Base-by-base conservation (phyloP, 768 basidiomycete genomes). In the Pholiota conissans region DNA sequence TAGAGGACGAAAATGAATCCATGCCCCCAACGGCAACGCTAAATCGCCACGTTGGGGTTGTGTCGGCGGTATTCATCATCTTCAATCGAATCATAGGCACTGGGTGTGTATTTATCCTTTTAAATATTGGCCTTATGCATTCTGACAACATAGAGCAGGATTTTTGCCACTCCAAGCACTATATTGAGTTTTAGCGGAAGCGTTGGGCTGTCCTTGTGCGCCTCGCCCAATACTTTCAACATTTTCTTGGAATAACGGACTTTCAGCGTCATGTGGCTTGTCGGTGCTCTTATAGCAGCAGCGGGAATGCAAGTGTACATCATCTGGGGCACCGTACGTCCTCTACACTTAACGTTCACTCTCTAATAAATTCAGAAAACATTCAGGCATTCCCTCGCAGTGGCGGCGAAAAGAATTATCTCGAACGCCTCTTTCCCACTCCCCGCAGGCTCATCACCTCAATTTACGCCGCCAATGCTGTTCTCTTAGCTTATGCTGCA, bases 361-460 rank as follows among this genome's bases (percentile, higher is more conserved):
- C 37, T 49, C 4, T 56, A 20, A 0, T 14, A 8, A 28, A 39
- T 1, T 22, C 42, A 9, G n/a, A n/a, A n/a, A n/a, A n/a, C n/a
- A n/a, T n/a, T n/a, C 46, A 76, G 84, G 85, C 79, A 4, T 69
- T 88, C 0, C 87, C 87, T 0, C 71, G 74, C 11, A 86, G 76
- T 40, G 87, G 87, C 3, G 87, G 83, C 8, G 86, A 89, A 70
- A 87, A 88, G 67, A 85, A 82, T 47, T 89, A 89, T 63, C 72
- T 89, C 50, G 84, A 86, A 62, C 84, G 77, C 61, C 72, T 87
- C 32, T 88, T 78, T 65, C 74, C 76, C 32, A 74, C 71, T 26
- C 87, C 86, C 5, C 77, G 71, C 37, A 81, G 78, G 40, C 72
- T 89, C 61, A 74, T 75, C 20, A 82, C 83, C 14, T 85, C 80